Conservation (phyloP, 169 alveolate species). For the Prorocentrum cordatum region DNA sequence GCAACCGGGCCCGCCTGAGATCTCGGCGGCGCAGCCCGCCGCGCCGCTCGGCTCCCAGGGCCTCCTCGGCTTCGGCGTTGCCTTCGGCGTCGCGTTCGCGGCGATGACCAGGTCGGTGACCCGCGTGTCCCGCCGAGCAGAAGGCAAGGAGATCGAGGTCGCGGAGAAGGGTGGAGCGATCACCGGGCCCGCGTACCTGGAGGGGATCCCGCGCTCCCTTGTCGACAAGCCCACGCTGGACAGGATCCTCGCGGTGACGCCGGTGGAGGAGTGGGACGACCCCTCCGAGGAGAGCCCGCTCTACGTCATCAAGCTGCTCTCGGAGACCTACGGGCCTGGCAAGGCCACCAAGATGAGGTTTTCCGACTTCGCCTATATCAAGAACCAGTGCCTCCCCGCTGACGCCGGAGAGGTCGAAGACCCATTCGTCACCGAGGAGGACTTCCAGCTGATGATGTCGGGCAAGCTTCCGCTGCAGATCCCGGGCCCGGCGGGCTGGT, state of each 20-base stretch:
- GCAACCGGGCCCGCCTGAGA: no score
- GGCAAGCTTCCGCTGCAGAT: neutral
- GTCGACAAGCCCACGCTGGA: no score
- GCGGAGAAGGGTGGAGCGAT: no score
- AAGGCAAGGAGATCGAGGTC: no score
- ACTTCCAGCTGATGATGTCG: neutral
- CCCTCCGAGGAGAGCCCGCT: slow-evolving; percentile 28
- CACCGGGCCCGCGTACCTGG: no score
- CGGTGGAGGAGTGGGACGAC: slow-evolving; percentile 31
- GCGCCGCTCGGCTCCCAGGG: no score
- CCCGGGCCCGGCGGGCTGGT: neutral
- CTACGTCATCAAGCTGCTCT: slow-evolving; percentile 7
- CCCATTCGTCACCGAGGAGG: neutral
- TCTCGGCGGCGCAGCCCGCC: no score
- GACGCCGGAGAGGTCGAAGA: neutral
- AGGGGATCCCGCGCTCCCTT: no score
- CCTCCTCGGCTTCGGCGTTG: no score
- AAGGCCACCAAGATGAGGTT: slow-evolving; percentile 42
- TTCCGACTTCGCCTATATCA: neutral
- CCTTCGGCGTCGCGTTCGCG: no score
- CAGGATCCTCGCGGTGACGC: neutral
- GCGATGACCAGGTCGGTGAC: no score
- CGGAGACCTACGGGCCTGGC: slow-evolving; percentile 39
- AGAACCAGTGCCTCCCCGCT: neutral
- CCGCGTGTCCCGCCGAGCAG: no score